These are phyloP conservation scores for Chrysanthemum makinoi DNA, from an alignment of 129 eudicot genomes.

Conservation along the genomic window DNA sequence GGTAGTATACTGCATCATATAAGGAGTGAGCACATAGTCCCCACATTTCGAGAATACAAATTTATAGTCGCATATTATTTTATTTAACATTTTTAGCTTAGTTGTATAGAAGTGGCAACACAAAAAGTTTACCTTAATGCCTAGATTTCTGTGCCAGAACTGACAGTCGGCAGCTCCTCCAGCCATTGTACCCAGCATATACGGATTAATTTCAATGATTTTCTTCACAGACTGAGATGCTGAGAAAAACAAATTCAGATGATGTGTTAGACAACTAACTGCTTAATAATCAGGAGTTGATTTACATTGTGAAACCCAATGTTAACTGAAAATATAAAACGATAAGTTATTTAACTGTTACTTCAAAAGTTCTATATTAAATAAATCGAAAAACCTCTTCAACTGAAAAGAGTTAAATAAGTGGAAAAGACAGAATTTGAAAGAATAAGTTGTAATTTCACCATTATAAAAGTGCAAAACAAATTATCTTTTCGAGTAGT, in stretches of 20 bases:
- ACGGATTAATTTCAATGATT: slow-evolving; percentile 93
- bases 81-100: too few relatives aligned
- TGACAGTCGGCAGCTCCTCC: slow-evolving; percentile 99
- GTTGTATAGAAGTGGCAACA: slow-evolving; percentile 1
- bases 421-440: too few relatives aligned
- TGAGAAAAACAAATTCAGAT: slow-evolving; percentile 23
- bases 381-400: too few relatives aligned
- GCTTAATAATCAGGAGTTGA: too few relatives aligned
- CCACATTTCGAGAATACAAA: too few relatives aligned
- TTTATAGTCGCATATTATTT: too few relatives aligned
- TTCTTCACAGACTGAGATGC: slow-evolving; percentile 99
- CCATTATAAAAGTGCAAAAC: not conserved
- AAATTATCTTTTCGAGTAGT: not conserved
- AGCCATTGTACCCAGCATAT: slow-evolving; percentile 99
- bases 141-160: slow-evolving; percentile 98
- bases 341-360: not conserved
- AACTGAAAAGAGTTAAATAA: too few relatives aligned
- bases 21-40: too few relatives aligned
- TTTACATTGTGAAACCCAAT: not conserved
- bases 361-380: too few relatives aligned
- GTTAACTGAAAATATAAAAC: not conserved
- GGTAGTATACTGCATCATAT: too few relatives aligned
- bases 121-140: slow-evolving; percentile 67
- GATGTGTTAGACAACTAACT: too few relatives aligned
- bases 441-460: too few relatives aligned